These are phyloP conservation scores for Aspergillus latus DNA, from an alignment of 2,329 filamentous ascomycete species.

Conservation along the genomic window DNA sequence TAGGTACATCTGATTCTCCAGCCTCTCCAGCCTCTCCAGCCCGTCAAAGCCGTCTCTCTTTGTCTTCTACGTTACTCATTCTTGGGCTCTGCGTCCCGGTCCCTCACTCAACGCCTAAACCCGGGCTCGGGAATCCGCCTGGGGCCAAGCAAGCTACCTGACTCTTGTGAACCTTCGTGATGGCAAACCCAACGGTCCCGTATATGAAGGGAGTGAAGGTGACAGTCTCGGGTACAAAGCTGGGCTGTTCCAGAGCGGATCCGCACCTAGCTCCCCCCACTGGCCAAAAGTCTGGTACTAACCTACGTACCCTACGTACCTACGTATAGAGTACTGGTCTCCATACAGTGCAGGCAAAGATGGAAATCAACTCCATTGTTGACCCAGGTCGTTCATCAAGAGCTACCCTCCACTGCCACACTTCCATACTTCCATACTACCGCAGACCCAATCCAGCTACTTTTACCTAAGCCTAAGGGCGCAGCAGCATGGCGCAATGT, in stretches of 20 bases:
- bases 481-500: too few species aligned
- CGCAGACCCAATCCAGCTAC: too few species aligned
- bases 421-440: too few species aligned
- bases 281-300: background rate
- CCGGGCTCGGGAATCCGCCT: background rate
- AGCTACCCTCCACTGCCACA: too few species aligned
- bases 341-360: too few species aligned
- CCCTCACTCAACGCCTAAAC: background rate
- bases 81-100: too few species aligned
- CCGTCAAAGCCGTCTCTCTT: background rate
- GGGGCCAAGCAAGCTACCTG: background rate
- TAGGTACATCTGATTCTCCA: background rate
- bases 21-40: background rate
- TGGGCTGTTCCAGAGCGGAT: conserved; percentile 17
- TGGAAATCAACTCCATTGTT: too few species aligned
- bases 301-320: too few species aligned
- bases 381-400: too few species aligned
- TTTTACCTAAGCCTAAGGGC: too few species aligned
- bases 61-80: too few species aligned
- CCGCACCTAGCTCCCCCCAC: conserved; percentile 29
- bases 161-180: background rate
- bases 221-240: conserved; percentile 24
- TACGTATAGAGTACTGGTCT: too few species aligned
- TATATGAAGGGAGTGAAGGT: background rate
- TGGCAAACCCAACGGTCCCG: background rate